Conservation (phyloP, 208 protist species). For the Tritrichomonas foetus region DNA sequence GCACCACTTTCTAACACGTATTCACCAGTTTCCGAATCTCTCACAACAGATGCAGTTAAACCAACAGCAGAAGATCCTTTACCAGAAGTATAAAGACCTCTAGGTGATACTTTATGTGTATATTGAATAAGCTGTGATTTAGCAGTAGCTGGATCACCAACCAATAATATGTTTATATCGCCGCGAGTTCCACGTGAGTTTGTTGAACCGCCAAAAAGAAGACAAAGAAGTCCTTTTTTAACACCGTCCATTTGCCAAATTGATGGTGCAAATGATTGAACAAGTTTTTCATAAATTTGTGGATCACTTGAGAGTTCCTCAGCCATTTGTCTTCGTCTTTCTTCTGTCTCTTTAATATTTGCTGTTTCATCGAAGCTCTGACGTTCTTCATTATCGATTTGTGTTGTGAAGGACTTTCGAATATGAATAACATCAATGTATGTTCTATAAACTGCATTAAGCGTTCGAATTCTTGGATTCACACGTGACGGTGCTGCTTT, state of each 20-base stretch:
- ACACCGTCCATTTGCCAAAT: conserved; percentile 96
- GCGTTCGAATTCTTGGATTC: conserved; percentile 77
- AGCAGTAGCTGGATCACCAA: conserved; percentile 96
- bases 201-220: conserved; percentile 89
- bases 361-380: conserved; percentile 47
- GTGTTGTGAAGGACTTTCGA: conserved; percentile 40
- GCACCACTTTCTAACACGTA: conserved; percentile 93
- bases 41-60: conserved; percentile 94
- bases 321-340: conserved; percentile 40
- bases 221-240: conserved; percentile 93
- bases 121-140: conserved; percentile 98
- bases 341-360: conserved; percentile 38
- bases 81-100: conserved; percentile 95
- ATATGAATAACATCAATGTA: conserved; percentile 92
- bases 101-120: conserved; percentile 91
- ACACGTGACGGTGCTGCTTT: conserved; percentile 69
- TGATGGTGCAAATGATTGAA: conserved; percentile 81
- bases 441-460: conserved; percentile 79
- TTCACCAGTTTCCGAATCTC: conserved; percentile 89
- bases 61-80: conserved; percentile 95
- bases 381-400: conserved; percentile 38
- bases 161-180: conserved; percentile 96
- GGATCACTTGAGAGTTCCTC: conserved; percentile 55
- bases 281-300: conserved; percentile 88
- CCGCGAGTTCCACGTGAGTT: conserved; percentile 61